These are phyloP conservation scores for Globisporangium heterothallicum DNA, from an alignment of 352 stramenopile genomes.

Conservation along the genomic window DNA sequence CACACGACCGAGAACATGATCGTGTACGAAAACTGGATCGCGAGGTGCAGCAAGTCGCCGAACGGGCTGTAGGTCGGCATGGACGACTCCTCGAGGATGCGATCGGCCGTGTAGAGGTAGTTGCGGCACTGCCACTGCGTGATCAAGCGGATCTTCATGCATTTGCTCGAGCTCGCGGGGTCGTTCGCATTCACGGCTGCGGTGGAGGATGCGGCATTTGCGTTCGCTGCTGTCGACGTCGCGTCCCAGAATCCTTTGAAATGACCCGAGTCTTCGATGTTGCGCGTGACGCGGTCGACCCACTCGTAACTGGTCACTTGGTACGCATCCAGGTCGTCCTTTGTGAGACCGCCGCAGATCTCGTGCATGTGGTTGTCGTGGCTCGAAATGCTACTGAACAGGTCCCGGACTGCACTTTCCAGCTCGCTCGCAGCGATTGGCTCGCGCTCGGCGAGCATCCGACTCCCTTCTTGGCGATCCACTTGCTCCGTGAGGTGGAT, in stretches of 20 bases:
- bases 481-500: constrained; percentile 24
- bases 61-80: constrained; percentile 56
- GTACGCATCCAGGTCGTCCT: constrained; percentile 38
- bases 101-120: constrained; percentile 51
- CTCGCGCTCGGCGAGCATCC: constrained; percentile 33
- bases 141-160: constrained; percentile 30
- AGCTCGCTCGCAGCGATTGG: constrained; percentile 30
- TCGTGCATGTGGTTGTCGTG: constrained; percentile 49
- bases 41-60: constrained; percentile 47
- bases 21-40: constrained; percentile 66
- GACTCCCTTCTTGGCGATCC: constrained; percentile 25
- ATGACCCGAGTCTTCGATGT: constrained; percentile 27
- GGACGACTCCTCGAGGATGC: constrained; percentile 51
- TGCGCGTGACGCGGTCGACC: constrained; percentile 43
- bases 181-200: not conserved
- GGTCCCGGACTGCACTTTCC: constrained; percentile 25
- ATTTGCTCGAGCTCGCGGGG: not conserved
- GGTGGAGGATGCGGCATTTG: not conserved
- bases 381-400: constrained; percentile 35
- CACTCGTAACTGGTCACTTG: constrained; percentile 55
- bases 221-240: not conserved
- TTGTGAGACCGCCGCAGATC: constrained; percentile 33
- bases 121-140: constrained; percentile 57
- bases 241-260: constrained; percentile 30
- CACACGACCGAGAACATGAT: constrained; percentile 67